These are phyloP conservation scores for Lentinula novae-zelandiae DNA, from an alignment of 1,284 basidiomycete genomes.

Conservation along the genomic window DNA sequence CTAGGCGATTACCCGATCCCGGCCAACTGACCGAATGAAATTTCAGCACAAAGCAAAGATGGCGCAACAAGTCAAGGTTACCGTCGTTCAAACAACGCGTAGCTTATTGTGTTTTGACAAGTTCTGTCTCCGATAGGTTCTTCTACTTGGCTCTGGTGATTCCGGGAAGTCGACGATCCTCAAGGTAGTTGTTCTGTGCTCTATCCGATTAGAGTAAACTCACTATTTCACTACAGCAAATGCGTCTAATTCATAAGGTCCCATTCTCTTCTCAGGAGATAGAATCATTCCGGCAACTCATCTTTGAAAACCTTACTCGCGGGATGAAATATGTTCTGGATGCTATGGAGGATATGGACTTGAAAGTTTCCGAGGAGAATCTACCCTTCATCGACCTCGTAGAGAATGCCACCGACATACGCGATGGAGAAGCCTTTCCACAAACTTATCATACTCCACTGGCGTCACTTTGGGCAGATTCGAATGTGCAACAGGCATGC, in stretches of 20 bases:
- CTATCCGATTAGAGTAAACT: background rate
- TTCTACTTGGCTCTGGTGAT: slow-evolving; percentile 90
- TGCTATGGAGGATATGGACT: slow-evolving; percentile 84
- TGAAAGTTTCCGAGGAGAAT: slow-evolving; percentile 66
- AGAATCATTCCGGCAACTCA: slow-evolving; percentile 81
- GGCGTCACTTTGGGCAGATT: slow-evolving; percentile 68
- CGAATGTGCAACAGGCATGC: slow-evolving; percentile 59
- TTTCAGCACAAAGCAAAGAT: slow-evolving; percentile 63
- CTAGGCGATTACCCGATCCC: background rate
- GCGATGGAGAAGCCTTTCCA: slow-evolving; percentile 81
- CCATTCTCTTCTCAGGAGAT: slow-evolving; percentile 76
- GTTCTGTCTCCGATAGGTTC: slow-evolving; percentile 44
- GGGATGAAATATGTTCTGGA: slow-evolving; percentile 84
- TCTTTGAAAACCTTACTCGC: slow-evolving; percentile 83
- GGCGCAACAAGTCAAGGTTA: slow-evolving; percentile 76
- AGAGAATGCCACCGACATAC: slow-evolving; percentile 66
- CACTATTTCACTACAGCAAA: slow-evolving; percentile 52
- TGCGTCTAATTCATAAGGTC: slow-evolving; percentile 82
- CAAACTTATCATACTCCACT: slow-evolving; percentile 61
- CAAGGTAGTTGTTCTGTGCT: slow-evolving; percentile 51
- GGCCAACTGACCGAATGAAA: background rate
- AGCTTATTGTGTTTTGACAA: background rate
- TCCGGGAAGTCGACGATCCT: slow-evolving; percentile 91
- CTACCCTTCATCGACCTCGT: slow-evolving; percentile 54
- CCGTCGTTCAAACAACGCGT: background rate